Evolutionary conservation across 495 filamentous ascomycete genomes (phyloP).

Genomic region (Aspergillus nanangensis): DNA sequence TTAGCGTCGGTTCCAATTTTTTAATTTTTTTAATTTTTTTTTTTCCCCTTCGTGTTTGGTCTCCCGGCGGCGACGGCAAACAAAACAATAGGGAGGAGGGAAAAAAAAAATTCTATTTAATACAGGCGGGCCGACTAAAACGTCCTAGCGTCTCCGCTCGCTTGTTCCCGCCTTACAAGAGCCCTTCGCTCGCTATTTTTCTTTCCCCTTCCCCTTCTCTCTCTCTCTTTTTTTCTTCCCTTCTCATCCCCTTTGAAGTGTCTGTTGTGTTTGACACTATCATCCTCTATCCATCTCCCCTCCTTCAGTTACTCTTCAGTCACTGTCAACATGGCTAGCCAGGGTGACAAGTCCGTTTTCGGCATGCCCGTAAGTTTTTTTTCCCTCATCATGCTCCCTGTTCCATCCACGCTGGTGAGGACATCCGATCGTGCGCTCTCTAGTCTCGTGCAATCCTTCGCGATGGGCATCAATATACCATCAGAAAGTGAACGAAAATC

Average conservation of each 20-base stretch:
- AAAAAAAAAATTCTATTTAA: too few relatives aligned
- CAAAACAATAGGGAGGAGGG: neutral
- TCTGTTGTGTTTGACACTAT: conserved; percentile 35
- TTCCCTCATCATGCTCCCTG: conserved; percentile 7
- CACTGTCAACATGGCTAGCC: conserved; percentile 48
- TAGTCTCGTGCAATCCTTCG: neutral
- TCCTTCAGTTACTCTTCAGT: conserved; percentile 34
- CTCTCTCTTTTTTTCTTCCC: conserved; percentile 26
- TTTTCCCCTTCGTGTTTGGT: conserved; percentile 10
- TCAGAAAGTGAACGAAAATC: too few relatives aligned
- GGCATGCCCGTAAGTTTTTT: conserved; percentile 68
- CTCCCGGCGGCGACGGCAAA: conserved; percentile 8
- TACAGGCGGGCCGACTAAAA: conserved; percentile 12
- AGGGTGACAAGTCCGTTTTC: conserved; percentile 73
- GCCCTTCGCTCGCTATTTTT: conserved; percentile 37
- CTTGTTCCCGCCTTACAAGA: conserved; percentile 41
- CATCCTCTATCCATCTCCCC: conserved; percentile 32
- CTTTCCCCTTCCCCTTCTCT: conserved; percentile 31
- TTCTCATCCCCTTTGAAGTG: conserved; percentile 32
- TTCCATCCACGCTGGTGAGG: neutral
- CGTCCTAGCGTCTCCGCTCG: conserved; percentile 32
- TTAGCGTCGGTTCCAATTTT: conserved; percentile 23
- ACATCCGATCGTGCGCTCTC: neutral
- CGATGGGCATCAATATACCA: neutral
- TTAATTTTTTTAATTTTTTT: conserved; percentile 13